phyloP scores from a whole-genome alignment of 2,329 filamentous ascomycete genomes.

The Metarhizium album region DNA sequence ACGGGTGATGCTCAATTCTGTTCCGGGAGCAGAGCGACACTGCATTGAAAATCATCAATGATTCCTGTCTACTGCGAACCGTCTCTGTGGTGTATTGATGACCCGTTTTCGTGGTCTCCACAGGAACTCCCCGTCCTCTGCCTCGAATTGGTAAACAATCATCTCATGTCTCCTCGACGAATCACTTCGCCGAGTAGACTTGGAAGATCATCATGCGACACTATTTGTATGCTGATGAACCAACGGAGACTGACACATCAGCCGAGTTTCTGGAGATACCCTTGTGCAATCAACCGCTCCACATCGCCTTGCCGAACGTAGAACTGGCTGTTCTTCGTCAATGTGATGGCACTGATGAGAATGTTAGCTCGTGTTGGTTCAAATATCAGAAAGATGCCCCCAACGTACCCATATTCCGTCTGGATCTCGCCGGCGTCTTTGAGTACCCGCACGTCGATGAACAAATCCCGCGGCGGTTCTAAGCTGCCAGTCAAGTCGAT shows the following conservation, averaged over 20 bases:
- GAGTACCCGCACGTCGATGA: slow-evolving; percentile 91
- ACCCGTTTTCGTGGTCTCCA: not conserved
- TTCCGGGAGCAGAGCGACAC: not conserved
- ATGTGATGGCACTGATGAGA: slow-evolving; percentile 65
- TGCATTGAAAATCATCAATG: not conserved
- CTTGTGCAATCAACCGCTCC: slow-evolving; percentile 84
- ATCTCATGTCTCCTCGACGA: not conserved
- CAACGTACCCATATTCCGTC: slow-evolving; percentile 94
- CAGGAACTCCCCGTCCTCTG: not conserved
- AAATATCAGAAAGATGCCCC: slow-evolving; percentile 23
- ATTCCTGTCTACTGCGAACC: not conserved
- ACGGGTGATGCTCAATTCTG: not conserved
- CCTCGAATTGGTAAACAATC: not conserved
- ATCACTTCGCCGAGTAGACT: not conserved
- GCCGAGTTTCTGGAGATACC: slow-evolving; percentile 82
- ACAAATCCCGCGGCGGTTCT: slow-evolving; percentile 88
- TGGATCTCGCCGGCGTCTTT: slow-evolving; percentile 98
- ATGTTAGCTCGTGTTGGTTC: slow-evolving; percentile 11
- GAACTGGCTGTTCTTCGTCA: slow-evolving; percentile 97
- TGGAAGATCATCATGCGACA: not conserved
- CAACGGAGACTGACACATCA: slow-evolving; percentile 33
- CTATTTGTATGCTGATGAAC: not conserved
- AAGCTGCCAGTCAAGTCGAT: slow-evolving; percentile 90
- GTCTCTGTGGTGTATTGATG: not conserved
- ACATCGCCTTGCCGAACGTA: slow-evolving; percentile 95